Conservation (phyloP, 2,329 filamentous ascomycete genomes). For the Scytalidium sp. region DNA sequence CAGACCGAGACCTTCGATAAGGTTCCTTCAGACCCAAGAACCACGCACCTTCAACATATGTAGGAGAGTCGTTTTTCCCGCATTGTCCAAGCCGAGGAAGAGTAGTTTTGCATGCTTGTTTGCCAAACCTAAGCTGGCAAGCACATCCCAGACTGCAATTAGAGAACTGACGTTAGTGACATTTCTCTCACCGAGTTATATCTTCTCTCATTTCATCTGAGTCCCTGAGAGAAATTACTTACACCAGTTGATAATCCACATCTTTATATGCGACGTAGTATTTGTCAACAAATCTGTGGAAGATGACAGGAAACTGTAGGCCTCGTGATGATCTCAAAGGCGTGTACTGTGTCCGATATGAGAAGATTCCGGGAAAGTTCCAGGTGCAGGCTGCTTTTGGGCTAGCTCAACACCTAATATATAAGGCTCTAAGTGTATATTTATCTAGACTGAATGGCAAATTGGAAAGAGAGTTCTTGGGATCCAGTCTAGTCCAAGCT, state of each 20-base stretch:
- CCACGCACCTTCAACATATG: slow-evolving; percentile 87
- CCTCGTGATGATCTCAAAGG: slow-evolving; percentile 2
- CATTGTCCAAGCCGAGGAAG: slow-evolving; percentile 91
- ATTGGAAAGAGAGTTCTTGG: not conserved
- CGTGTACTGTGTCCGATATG: not conserved
- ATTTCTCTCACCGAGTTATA: slow-evolving; percentile 17
- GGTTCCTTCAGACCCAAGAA: not conserved
- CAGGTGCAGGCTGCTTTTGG: not conserved
- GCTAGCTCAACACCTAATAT: not conserved
- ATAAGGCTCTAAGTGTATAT: not conserved
- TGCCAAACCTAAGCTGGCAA: slow-evolving; percentile 80
- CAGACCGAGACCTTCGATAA: too few species aligned
- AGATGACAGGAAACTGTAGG: not conserved
- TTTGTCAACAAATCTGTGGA: not conserved
- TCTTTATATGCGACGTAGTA: slow-evolving; percentile 33
- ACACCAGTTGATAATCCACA: slow-evolving; percentile 99
- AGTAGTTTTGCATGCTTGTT: slow-evolving; percentile 97
- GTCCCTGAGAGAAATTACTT: slow-evolving; percentile 38
- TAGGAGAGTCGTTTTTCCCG: slow-evolving; percentile 88
- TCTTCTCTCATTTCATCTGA: not conserved
- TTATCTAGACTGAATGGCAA: not conserved
- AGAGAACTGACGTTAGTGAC: slow-evolving; percentile 20
- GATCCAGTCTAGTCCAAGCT: not conserved
- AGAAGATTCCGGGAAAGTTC: not conserved
- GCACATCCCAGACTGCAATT: slow-evolving; percentile 76